Conservation (phyloP, 202 grass and related monocot genomes). For the Hordeum pubiflorum region DNA sequence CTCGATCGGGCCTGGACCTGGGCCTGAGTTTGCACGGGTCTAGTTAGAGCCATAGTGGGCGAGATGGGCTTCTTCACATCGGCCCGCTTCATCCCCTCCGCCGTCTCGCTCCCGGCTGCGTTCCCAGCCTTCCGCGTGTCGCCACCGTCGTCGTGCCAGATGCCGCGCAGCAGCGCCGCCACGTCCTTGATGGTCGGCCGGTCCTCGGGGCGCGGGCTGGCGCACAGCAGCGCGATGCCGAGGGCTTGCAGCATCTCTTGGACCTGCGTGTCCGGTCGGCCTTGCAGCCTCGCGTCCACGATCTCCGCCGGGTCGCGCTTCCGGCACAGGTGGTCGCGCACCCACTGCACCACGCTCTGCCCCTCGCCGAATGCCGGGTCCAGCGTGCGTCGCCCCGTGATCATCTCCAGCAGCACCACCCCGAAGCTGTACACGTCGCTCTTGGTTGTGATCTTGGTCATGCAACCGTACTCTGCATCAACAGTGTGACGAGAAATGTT, state of each 20-base stretch:
- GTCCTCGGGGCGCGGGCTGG: constrained; percentile 51
- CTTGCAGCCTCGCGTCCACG: constrained; percentile 47
- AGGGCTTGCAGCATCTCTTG: constrained; percentile 88
- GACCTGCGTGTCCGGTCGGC: constrained; percentile 46
- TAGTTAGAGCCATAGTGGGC: not conserved
- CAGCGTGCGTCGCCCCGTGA: constrained; percentile 48
- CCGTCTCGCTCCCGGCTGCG: not conserved
- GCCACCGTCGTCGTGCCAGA: constrained; percentile 38
- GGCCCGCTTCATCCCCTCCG: not conserved
- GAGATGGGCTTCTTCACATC: constrained; percentile 23
- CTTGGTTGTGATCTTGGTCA: constrained; percentile 74
- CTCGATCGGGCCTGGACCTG: not conserved
- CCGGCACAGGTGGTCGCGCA: constrained; percentile 50
- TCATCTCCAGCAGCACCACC: constrained; percentile 70
- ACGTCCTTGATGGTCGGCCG: constrained; percentile 79
- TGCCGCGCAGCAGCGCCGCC: constrained; percentile 61
- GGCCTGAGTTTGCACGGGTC: not conserved
- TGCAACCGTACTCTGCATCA: constrained; percentile 64
- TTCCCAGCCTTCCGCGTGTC: constrained; percentile 27
- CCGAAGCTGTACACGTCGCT: constrained; percentile 94
- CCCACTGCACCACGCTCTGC: constrained; percentile 74
- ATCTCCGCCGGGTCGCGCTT: constrained; percentile 58
- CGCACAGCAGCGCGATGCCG: constrained; percentile 64
- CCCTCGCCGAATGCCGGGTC: constrained; percentile 51
- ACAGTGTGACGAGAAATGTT: not conserved